Base-by-base conservation (phyloP, 2,329 filamentous ascomycete genomes). In the Colletotrichum filicis region DNA sequence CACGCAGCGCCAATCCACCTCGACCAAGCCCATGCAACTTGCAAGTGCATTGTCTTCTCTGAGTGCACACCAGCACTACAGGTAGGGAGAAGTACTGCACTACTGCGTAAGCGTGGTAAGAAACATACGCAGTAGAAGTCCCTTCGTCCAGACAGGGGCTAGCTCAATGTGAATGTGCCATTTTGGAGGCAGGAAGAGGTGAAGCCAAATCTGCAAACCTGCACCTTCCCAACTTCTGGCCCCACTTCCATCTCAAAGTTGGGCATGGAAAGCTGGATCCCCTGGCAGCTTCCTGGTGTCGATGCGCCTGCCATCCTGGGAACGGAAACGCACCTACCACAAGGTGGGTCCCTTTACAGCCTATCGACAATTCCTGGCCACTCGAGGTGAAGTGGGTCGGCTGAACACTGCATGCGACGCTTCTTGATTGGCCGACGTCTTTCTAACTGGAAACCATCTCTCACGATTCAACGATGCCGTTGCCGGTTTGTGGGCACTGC, bases 371-470 rank as follows among this genome's bases (percentile, higher is more conserved):
- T 69, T 35, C n/a, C 60, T 70, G 66, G 53, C 70, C 66, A 73
- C 59, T 73, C 46, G 35, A 70, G 22, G 60, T 32, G 32, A 16
- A 19, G 66, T 70, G 70, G 70, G 66, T 53, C 70, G 7, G 66
- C 53, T 60, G 66, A 73, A 42, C 16, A 32, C 46, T 57, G 42
- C 60, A 61, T 49, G 3, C 5, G 4, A 19, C 4, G 3, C 4
- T 49, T 9, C 26, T 5, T 61, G 55, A 66, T 73, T 73, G 70
- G 70, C 46, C 5, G 26, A 32, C 14, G 32, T 30, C 8, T 55
- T 42, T 59, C 37, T 58, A 72, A 59, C 42, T 72, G 70, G 66
- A 72, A 72, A 64, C 70, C 55, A 26, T 37, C 67, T 53, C 53
- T 66, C 62, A 52, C 16, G 3, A 52, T 30, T 24, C 28, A 37